Evolutionary conservation across 352 stramenopile species (phyloP), one percentile per base, ranked within the genome.

Genomic region (Phytopythium cucurbitacearum): DNA sequence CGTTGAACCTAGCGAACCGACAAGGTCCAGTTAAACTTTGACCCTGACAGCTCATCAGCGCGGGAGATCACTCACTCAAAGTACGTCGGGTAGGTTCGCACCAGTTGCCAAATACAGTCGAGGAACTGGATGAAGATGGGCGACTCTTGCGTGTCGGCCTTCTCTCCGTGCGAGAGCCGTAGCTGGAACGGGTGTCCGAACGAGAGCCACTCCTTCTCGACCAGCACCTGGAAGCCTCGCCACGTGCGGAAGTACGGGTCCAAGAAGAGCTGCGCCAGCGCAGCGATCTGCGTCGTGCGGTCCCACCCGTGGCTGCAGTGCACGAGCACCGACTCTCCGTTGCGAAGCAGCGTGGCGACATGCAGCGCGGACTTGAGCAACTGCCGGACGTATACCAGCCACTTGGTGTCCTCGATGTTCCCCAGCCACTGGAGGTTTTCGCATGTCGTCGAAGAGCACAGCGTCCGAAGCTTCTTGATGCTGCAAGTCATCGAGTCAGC

Each of bases 361-460:
- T 96, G 87, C 64, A 96, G 86, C 21, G 91, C 81, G 8, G 95
- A 79, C 45, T 94, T 94, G 13, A 99, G 74, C 55, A 99, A 85
- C 37, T 93, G 76, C 12, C 96, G 94, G 48, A 98, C 83, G 57
- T 98, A 97, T 38, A 89, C 71, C 35, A 99, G 78, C 97, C 97
- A 99, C 64, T 97, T 98, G 13, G 95, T 98, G 67, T 98, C 91
- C 60, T 99, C 96, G 5, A 99, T 70, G 50, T 77, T 86, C 34
- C 69, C 75, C 4, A 95, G 76, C 84, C 92, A 98, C 51, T 91
- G 87, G 52, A 97, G 82, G 58, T 99, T 96, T 45, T 98, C 81
- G 52, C 89, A 94, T 21, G 76, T 85, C 2, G 73, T 68, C n/a
- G 78, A 96, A 1, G 86, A 73, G 51, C 90, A 86, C 3, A 94